Evolutionary conservation across 306 rosid genomes (phyloP).

Genomic region (Vigna angularis): DNA sequence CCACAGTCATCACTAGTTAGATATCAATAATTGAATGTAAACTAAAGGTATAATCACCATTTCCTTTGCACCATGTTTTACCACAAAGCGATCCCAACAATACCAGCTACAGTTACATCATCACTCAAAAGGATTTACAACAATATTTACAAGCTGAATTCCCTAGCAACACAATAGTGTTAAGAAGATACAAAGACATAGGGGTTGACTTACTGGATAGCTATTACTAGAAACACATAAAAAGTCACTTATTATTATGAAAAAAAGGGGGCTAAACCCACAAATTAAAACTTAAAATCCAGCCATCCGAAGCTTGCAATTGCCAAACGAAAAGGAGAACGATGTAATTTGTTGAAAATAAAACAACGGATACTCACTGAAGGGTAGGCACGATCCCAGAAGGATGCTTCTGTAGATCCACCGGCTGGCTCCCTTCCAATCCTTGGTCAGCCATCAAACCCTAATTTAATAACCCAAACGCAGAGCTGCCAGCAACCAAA

Average conservation of each 20-base stretch:
- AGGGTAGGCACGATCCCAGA: constrained; percentile 96
- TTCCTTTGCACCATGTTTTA: background rate
- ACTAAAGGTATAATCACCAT: background rate
- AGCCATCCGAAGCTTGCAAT: constrained; percentile 4
- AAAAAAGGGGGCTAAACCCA: background rate
- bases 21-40: background rate
- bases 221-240: background rate
- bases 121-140: background rate
- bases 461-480: constrained; percentile 28
- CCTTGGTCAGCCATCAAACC: constrained; percentile 83
- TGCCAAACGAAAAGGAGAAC: background rate
- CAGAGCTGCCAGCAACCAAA: constrained; percentile 24
- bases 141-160: constrained; percentile 7
- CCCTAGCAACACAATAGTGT: background rate
- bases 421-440: constrained; percentile 86
- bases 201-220: background rate
- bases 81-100: background rate
- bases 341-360: background rate
- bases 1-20: background rate
- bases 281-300: background rate
- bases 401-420: constrained; percentile 85
- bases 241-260: background rate
- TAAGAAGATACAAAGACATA: background rate
- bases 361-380: constrained; percentile 71
- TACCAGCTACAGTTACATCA: background rate